Conservation (phyloP, 805 yeast species). For the Wickerhamiella siamensis region DNA sequence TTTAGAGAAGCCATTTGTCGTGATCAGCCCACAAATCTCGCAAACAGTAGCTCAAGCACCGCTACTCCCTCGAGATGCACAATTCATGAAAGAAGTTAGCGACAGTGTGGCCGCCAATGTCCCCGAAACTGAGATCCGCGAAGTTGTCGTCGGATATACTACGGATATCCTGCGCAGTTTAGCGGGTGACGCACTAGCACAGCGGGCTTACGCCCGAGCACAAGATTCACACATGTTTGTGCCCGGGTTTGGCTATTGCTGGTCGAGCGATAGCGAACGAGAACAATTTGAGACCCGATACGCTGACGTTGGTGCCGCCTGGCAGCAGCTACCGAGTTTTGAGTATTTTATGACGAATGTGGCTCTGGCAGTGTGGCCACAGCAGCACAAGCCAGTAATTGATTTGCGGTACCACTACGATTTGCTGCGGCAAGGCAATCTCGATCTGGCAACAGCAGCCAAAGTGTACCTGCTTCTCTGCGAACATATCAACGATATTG, state of each 20-base stretch:
- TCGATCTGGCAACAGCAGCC: conserved; percentile 18
- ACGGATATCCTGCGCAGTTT: conserved; percentile 3
- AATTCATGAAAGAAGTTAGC: not conserved
- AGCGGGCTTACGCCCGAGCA: conserved; percentile 1
- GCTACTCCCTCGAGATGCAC: not conserved
- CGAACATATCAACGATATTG: conserved; percentile 16
- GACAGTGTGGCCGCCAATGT: not conserved
- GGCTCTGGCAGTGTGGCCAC: conserved; percentile 10
- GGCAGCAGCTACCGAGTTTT: conserved; percentile 20
- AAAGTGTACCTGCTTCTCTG: conserved; percentile 16
- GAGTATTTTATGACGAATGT: conserved; percentile 10
- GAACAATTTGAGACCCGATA: conserved; percentile 16
- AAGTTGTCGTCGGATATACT: conserved; percentile 3
- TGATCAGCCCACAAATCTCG: conserved; percentile 22
- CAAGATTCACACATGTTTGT: conserved; percentile 6
- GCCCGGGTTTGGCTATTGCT: conserved; percentile 23
- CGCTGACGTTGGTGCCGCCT: conserved; percentile 20
- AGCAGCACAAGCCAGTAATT: conserved; percentile 16
- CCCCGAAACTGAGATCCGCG: conserved; percentile 7
- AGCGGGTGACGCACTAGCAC: conserved; percentile 5
- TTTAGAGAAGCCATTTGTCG: conserved; percentile 30
- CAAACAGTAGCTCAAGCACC: not conserved
- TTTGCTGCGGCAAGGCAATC: conserved; percentile 16
- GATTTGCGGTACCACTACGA: conserved; percentile 22
- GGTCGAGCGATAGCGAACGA: conserved; percentile 19